Evolutionary conservation across 2,329 filamentous ascomycete genomes (phyloP).

Genomic region (Fusarium begoniae): DNA sequence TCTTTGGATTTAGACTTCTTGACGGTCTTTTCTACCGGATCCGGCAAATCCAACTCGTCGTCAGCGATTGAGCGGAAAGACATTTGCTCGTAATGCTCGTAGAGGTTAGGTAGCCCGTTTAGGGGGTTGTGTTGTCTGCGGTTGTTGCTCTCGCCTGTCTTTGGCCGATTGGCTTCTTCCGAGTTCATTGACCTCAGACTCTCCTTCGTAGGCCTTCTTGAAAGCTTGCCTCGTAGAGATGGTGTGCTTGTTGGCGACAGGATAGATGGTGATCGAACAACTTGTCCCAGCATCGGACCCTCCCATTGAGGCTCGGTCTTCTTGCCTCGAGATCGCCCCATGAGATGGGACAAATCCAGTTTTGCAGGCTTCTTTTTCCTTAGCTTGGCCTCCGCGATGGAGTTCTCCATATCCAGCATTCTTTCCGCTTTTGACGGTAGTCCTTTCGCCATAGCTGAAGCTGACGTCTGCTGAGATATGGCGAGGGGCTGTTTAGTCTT

Average conservation of each 20-base stretch:
- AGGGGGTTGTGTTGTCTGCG: conserved; percentile 41
- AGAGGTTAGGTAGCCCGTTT: conserved; percentile 59
- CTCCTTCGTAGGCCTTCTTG: conserved; percentile 51
- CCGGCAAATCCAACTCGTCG: conserved; percentile 26
- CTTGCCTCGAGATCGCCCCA: conserved; percentile 46
- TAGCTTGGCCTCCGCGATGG: conserved; percentile 34
- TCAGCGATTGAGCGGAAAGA: conserved; percentile 57
- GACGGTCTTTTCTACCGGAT: conserved; percentile 17
- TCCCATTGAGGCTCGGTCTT: conserved; percentile 47
- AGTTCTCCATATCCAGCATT: conserved; percentile 57
- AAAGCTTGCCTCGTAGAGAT: conserved; percentile 43
- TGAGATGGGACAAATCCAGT: conserved; percentile 59
- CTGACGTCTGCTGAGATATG: conserved; percentile 68
- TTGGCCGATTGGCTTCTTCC: conserved; percentile 36
- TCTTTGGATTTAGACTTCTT: conserved; percentile 21
- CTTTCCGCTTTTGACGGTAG: conserved; percentile 58
- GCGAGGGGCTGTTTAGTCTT: conserved; percentile 63
- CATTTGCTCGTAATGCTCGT: conserved; percentile 68
- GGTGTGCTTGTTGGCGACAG: conserved; percentile 50
- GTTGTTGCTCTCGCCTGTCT: conserved; percentile 41
- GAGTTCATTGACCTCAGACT: conserved; percentile 41
- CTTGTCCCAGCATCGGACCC: conserved; percentile 48
- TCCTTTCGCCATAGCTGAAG: conserved; percentile 66
- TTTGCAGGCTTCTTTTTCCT: conserved; percentile 56
- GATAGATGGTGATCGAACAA: conserved; percentile 55